These are phyloP conservation scores for Larix kaempferi DNA, from an alignment of 75 land plant genomes.

Conservation along the genomic window DNA sequence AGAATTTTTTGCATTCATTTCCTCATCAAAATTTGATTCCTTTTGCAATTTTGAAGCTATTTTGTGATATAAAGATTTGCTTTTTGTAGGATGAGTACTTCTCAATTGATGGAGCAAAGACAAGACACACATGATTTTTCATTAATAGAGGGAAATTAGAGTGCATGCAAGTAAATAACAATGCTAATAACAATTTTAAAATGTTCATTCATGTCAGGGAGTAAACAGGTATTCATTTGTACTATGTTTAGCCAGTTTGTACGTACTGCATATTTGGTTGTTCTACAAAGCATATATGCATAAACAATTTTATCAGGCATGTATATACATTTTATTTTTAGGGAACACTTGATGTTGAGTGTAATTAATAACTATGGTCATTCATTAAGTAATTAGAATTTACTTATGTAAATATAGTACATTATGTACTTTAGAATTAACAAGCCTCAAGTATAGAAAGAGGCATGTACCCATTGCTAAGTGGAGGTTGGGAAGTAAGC, in stretches of 20 bases:
- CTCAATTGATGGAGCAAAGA: constrained; percentile 70
- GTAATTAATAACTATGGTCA: no score
- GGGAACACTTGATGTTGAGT: no score
- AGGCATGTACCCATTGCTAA: no score
- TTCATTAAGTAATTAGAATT: no score
- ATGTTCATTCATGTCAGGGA: neutral
- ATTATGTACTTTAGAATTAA: no score
- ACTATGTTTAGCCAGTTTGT: neutral
- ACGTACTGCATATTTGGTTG: constrained; percentile 1
- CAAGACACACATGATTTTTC: constrained; percentile 68
- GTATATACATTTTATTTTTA: no score
- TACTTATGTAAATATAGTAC: no score
- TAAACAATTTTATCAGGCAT: no score
- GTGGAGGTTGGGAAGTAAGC: no score
- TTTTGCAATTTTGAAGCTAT: no score
- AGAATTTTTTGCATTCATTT: neutral
- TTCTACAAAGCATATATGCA: neutral
- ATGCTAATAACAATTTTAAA: neutral
- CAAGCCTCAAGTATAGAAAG: no score
- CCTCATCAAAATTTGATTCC: no score
- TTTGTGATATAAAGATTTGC: neutral
- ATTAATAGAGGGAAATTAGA: constrained; percentile 92
- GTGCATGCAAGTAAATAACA: constrained; percentile 48
- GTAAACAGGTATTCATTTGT: neutral
- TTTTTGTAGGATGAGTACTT: constrained; percentile 89